Percentiles rank a stretch among this genome's conserved stretches.
These are phyloP conservation scores for Gynostemma pentaphyllum DNA, from an alignment of 306 rosid species.

Conservation along the genomic window DNA sequence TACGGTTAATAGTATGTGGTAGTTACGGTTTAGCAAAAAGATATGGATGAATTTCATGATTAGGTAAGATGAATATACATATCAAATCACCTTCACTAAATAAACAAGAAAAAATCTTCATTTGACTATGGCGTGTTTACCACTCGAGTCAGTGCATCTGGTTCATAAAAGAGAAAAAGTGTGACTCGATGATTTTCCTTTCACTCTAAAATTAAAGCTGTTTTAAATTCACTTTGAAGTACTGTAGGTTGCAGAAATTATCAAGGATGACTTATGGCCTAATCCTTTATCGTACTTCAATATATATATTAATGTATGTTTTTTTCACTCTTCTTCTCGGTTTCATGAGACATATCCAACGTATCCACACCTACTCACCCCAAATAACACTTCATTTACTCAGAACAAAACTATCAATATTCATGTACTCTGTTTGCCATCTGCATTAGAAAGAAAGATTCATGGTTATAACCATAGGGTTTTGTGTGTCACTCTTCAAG, in stretches of 20 bases:
- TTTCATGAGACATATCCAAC: too few species aligned
- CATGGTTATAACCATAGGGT: too few species aligned
- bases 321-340: too few species aligned
- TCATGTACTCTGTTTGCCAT: too few species aligned
- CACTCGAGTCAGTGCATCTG: neutral
- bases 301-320: conserved; percentile 57
- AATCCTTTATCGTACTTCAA: conserved; percentile 72
- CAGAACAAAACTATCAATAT: too few species aligned
- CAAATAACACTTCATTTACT: too few species aligned
- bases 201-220: neutral
- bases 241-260: conserved; percentile 52
- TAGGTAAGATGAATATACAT: conserved; percentile 52
- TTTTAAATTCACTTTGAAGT: neutral
- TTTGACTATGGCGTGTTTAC: neutral
- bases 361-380: too few species aligned
- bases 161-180: neutral
- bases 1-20: too few species aligned
- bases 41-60: conserved; percentile 66
- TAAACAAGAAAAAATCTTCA: neutral
- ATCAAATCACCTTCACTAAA: neutral
- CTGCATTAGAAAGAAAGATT: too few species aligned
- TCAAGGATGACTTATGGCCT: conserved; percentile 92
- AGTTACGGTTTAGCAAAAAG: too few species aligned
- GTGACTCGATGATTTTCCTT: too few species aligned
- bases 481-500: too few species aligned